Base-by-base conservation (phyloP, 2,329 filamentous ascomycete species). In the Neonectria coccinea region DNA sequence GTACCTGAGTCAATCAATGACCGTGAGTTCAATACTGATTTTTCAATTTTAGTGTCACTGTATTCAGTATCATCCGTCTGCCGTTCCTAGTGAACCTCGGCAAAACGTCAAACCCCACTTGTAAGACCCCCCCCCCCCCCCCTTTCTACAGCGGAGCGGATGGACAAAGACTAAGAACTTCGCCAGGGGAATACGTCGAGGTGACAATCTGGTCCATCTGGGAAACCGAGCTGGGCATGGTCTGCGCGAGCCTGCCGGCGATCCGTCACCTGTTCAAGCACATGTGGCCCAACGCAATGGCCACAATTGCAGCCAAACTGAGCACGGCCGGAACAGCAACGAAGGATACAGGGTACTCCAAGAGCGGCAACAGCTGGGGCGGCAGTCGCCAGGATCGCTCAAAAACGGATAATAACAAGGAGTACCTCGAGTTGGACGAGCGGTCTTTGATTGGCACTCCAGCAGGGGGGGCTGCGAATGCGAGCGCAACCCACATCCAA, bases 141-240 rank as follows among this genome's bases (percentile, higher is more conserved):
- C n/a, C n/a, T n/a, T n/a, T 16, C 18, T 25, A 6, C 5, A 3
- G 25, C 10, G 8, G 3, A 2, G 2, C 5, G 2, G 2, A 14
- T 10, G 18, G 10, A 4, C 5, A 4, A 18, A 9, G 2, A 11
- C 66, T 69, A 1, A 36, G 5, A 4, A 5, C 5, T 12, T 14
- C 1, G 69, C 20, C 6, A 47, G 67, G 67, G 67, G 67, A 69
- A 10, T 64, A 67, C 11, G 51, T 64, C 2, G 68, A 70, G 11
- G 68, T 70, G 3, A 70, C 68, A 0, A 70, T 70, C 2, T 70
- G 68, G 68, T 70, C 68, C 1, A 70, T 70, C 36, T 70, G 68
- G 68, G 68, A 70, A 20, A 70, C 68, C 2, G 68, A 70, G 33
- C 58, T 70, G 10, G 68, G 68, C 39, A 70, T 70, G 66, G 58